Evolutionary conservation across 1,284 basidiomycete genomes (phyloP).

Genomic region (Ganoderma meredithae): DNA sequence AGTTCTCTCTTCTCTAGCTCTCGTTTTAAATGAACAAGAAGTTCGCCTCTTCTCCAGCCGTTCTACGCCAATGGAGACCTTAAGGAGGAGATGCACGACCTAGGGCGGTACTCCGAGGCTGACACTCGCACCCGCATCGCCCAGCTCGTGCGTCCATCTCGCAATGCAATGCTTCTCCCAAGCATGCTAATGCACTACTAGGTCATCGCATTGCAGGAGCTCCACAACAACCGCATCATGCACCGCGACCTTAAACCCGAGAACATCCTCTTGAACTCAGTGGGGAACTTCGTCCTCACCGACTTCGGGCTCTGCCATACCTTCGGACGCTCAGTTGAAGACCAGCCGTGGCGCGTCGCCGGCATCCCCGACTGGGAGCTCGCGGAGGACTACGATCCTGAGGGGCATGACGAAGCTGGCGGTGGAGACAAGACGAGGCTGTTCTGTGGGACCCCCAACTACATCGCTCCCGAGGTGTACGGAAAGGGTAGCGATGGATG

Average conservation of each 20-base stretch:
- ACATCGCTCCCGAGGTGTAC: conserved; percentile 68
- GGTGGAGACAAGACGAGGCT: conserved; percentile 5
- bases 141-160: conserved; percentile 32
- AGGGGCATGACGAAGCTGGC: background rate
- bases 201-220: conserved; percentile 26
- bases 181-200: conserved; percentile 48
- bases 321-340: conserved; percentile 52
- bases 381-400: background rate
- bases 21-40: too few species aligned
- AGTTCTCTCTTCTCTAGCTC: background rate
- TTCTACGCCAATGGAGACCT: conserved; percentile 4
- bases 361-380: conserved; percentile 4
- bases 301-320: conserved; percentile 72
- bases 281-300: conserved; percentile 60
- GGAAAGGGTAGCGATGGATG: conserved; percentile 9
- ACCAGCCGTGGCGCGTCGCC: conserved; percentile 44
- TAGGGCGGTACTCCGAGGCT: conserved; percentile 3
- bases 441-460: conserved; percentile 48
- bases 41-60: background rate
- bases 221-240: conserved; percentile 54
- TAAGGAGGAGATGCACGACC: background rate
- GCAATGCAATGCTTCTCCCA: background rate
- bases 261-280: conserved; percentile 60
- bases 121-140: conserved; percentile 28
- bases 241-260: conserved; percentile 55